These are phyloP conservation scores for Dendrocalamus latiflorus DNA, from an alignment of 202 grass and related monocot genomes.

Conservation along the genomic window DNA sequence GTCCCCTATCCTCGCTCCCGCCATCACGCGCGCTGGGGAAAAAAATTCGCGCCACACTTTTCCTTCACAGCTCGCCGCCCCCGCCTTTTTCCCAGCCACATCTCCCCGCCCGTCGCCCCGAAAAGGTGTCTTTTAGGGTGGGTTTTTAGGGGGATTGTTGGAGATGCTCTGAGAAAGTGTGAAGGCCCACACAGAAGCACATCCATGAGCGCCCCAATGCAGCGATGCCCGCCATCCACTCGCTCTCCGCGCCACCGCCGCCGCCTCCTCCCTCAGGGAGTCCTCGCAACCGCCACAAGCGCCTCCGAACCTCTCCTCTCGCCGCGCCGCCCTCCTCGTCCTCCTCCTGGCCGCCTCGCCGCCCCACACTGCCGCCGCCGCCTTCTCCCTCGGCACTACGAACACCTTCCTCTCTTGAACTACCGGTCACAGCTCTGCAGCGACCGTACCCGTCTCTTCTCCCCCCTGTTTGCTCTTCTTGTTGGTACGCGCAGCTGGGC, in stretches of 20 bases:
- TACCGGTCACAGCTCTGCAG: neutral
- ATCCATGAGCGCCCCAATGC: too few species aligned
- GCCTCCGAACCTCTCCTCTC: too few species aligned
- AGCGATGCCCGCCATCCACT: conserved; percentile 46
- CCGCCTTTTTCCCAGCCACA: too few species aligned
- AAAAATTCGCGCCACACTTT: too few species aligned
- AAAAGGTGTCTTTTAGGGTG: too few species aligned
- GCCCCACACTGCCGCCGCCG: conserved; percentile 32
- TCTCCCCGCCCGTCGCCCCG: too few species aligned
- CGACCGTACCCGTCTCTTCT: neutral
- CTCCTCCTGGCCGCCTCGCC: conserved; percentile 33
- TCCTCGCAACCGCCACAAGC: neutral
- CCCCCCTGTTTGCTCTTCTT: neutral
- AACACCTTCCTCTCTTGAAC: neutral
- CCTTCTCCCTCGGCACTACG: conserved; percentile 70
- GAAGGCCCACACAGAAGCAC: too few species aligned
- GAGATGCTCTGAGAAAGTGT: too few species aligned
- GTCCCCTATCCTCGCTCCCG: too few species aligned
- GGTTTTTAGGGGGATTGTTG: too few species aligned
- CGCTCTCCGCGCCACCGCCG: conserved; percentile 19
- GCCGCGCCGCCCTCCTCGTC: conserved; percentile 37
- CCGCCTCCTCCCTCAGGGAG: neutral
- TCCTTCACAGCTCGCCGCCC: too few species aligned
- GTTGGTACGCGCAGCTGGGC: conserved; percentile 51
- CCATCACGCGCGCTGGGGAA: too few species aligned